phyloP scores from a whole-genome alignment of 225 moss, liverwort and hornwort species.

The Thuidium tamariscinum region DNA sequence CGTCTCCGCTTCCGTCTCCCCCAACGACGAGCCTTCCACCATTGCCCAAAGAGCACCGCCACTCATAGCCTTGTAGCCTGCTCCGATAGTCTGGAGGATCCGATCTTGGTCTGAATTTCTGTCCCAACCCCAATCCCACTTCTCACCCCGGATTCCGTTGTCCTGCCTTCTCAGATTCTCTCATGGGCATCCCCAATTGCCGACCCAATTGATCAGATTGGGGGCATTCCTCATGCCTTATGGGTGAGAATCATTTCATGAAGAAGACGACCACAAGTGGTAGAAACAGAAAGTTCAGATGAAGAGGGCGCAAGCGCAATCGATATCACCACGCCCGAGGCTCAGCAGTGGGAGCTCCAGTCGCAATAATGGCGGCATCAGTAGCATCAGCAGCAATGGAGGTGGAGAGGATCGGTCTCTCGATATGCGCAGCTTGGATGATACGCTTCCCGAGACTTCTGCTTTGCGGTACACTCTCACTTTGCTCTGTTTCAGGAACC shows the following conservation, averaged over 20 bases:
- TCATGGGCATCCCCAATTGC: background rate
- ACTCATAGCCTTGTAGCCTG: background rate
- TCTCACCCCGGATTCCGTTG: background rate
- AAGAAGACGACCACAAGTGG: background rate
- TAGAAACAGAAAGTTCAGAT: background rate
- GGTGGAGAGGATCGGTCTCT: constrained; percentile 4
- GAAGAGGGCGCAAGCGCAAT: constrained; percentile 15
- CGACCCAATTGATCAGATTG: background rate
- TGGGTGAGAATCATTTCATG: background rate
- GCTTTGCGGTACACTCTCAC: constrained; percentile 1
- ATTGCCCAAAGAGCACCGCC: background rate
- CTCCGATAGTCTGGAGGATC: background rate
- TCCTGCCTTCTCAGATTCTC: background rate
- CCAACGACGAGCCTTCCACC: background rate
- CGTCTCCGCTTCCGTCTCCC: background rate
- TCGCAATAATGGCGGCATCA: background rate
- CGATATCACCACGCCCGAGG: background rate
- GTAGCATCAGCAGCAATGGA: background rate
- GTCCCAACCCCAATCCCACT: background rate
- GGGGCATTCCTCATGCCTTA: background rate
- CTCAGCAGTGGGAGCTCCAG: background rate
- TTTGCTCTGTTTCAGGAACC: background rate
- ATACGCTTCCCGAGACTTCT: constrained; percentile 14
- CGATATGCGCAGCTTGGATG: constrained; percentile 19
- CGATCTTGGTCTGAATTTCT: background rate